A percentile compares a stretch with the other conserved stretches of the same genome.
Evolutionary conservation across 768 basidiomycete genomes (phyloP).

Genomic region (Suillus lakei): DNA sequence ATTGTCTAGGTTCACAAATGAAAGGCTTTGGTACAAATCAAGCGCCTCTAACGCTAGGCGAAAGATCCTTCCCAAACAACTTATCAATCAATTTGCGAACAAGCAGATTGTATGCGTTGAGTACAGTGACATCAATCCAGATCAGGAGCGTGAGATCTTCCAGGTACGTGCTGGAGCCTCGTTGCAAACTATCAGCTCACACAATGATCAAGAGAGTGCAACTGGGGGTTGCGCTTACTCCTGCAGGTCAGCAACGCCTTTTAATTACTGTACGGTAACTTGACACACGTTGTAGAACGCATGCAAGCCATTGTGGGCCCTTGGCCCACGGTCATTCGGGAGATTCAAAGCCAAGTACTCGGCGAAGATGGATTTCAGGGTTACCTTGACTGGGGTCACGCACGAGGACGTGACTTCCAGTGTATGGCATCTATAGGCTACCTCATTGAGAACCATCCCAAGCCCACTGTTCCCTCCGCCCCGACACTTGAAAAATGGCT

Average conservation of each 20-base stretch:
- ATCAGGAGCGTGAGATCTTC: conserved; percentile 73
- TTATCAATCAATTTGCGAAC: conserved; percentile 43
- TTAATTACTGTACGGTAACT: background rate
- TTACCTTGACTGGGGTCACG: conserved; percentile 47
- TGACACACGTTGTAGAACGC: conserved; percentile 42
- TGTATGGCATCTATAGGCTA: conserved; percentile 44
- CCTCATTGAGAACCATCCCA: conserved; percentile 36
- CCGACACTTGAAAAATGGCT: conserved; percentile 44
- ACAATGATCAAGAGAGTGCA: conserved; percentile 48
- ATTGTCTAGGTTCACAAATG: conserved; percentile 33
- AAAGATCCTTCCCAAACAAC: conserved; percentile 38
- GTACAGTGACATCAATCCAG: conserved; percentile 50
- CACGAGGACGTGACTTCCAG: conserved; percentile 53
- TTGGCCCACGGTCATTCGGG: conserved; percentile 47
- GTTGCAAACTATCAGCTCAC: background rate
- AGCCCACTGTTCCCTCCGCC: conserved; percentile 27
- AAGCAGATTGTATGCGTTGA: conserved; percentile 58
- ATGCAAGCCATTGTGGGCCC: conserved; percentile 54
- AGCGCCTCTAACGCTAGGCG: conserved; percentile 22
- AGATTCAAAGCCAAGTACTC: conserved; percentile 41
- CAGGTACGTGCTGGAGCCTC: conserved; percentile 39
- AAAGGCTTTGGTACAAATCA: conserved; percentile 44
- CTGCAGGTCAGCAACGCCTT: conserved; percentile 43
- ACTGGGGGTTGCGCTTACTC: conserved; percentile 52
- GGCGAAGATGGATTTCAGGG: conserved; percentile 41